A percentile compares a stretch with the other conserved stretches of the same genome.
These are phyloP conservation scores for Ambrosia trifida DNA, from an alignment of 129 eudicot species.

Conservation along the genomic window DNA sequence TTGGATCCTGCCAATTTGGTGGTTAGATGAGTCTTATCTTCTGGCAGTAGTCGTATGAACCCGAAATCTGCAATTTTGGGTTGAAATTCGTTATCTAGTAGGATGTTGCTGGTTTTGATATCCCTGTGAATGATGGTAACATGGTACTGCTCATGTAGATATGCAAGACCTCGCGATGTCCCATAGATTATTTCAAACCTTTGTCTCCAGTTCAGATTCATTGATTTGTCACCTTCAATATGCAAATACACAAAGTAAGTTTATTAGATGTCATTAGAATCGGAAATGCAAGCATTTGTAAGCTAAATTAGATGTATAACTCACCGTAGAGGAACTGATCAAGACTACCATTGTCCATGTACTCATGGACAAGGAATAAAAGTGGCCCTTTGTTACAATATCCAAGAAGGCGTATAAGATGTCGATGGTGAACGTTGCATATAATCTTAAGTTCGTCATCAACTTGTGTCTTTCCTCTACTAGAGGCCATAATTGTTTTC, in stretches of 20 bases:
- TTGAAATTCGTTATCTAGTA: conserved; percentile 9
- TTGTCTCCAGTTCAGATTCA: conserved; percentile 49
- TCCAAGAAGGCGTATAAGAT: conserved; percentile 53
- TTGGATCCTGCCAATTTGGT: conserved; percentile 51
- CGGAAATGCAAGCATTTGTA: not conserved
- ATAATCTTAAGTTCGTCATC: conserved; percentile 52
- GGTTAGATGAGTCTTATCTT: conserved; percentile 52
- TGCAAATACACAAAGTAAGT: not conserved
- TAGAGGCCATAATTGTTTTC: conserved; percentile 34
- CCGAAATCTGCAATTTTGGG: conserved; percentile 13
- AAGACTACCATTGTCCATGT: conserved; percentile 64
- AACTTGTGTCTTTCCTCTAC: conserved; percentile 42
- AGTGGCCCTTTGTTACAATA: conserved; percentile 47
- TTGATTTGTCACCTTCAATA: conserved; percentile 37
- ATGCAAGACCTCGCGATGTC: conserved; percentile 54
- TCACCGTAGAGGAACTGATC: conserved; percentile 50
- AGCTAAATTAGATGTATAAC: not conserved
- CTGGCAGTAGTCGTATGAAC: conserved; percentile 42
- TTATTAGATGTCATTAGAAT: not conserved
- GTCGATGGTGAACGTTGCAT: conserved; percentile 56
- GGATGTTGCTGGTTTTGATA: conserved; percentile 11
- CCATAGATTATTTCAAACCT: conserved; percentile 49
- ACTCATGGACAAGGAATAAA: conserved; percentile 47
- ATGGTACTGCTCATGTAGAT: conserved; percentile 61
- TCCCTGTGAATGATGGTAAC: conserved; percentile 23